Evolutionary conservation across 257 asterid genomes (phyloP).

Genomic region (Gynochthodes officinalis): DNA sequence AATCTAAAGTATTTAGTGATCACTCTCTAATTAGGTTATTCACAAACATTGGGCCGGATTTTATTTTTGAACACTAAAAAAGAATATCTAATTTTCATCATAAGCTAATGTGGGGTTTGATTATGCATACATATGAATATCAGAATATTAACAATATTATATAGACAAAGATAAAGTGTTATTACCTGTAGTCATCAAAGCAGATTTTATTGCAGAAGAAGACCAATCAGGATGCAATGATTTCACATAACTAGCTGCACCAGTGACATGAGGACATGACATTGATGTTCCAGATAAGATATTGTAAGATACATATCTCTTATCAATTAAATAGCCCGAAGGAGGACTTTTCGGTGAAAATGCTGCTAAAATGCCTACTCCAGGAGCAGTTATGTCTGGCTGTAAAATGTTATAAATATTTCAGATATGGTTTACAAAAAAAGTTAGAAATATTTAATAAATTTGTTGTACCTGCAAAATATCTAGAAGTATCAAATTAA

Average conservation of each 20-base stretch:
- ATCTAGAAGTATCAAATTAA: neutral
- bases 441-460: too few relatives aligned
- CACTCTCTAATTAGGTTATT: too few relatives aligned
- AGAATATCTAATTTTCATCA: too few relatives aligned
- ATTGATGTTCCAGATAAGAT: conserved; percentile 23
- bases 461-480: conserved; percentile 8
- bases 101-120: neutral
- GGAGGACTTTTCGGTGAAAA: neutral
- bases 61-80: too few relatives aligned
- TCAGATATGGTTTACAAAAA: too few relatives aligned
- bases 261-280: conserved; percentile 28
- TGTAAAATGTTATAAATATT: neutral
- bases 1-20: too few relatives aligned
- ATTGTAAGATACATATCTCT: conserved; percentile 4
- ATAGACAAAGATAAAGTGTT: too few relatives aligned
- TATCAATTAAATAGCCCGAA: neutral
- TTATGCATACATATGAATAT: neutral
- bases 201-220: conserved; percentile 12
- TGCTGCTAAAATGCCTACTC: conserved; percentile 16
- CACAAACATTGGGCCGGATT: too few relatives aligned
- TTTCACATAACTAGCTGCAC: conserved; percentile 18
- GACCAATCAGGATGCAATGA: conserved; percentile 20
- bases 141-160: too few relatives aligned
- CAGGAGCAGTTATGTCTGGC: conserved; percentile 15
- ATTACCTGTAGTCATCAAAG: conserved; percentile 22